phyloP scores from a whole-genome alignment of 2,329 filamentous ascomycete genomes.

The Acephala macrosclerotiorum region DNA sequence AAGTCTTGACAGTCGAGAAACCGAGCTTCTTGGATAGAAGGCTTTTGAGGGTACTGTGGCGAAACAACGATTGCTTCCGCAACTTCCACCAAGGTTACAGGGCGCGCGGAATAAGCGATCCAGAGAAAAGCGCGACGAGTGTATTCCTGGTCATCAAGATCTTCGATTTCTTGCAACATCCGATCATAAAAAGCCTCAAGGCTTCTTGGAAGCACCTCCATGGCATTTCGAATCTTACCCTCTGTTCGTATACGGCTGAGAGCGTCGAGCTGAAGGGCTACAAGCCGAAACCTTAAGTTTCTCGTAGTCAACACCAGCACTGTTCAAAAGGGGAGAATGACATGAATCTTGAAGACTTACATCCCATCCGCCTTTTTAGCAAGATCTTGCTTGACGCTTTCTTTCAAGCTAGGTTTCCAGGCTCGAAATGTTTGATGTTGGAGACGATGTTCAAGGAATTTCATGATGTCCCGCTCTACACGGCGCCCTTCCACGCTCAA shows the following conservation, averaged over 20 bases:
- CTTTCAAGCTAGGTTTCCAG: not conserved
- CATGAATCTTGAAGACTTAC: not conserved
- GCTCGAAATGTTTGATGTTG: not conserved
- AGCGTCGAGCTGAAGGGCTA: constrained; percentile 29
- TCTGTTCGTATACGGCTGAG: not conserved
- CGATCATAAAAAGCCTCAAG: constrained; percentile 27
- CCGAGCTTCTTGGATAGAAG: not conserved
- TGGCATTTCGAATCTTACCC: not conserved
- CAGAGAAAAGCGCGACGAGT: constrained; percentile 33
- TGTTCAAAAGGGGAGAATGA: too few species aligned
- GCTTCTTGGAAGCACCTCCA: constrained; percentile 21
- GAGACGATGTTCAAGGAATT: not conserved
- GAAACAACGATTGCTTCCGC: not conserved
- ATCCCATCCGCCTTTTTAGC: not conserved
- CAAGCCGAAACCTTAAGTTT: constrained; percentile 34
- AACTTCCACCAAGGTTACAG: constrained; percentile 1
- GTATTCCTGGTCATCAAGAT: constrained; percentile 4
- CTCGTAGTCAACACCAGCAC: too few species aligned
- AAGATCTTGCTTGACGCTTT: not conserved
- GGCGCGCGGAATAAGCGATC: constrained; percentile 32
- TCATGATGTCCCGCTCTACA: not conserved
- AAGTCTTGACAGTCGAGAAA: not conserved
- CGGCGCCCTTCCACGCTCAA: not conserved
- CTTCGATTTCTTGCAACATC: constrained; percentile 13
- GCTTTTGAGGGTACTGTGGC: not conserved